phyloP scores from a whole-genome alignment of 2,329 filamentous ascomycete species.

The Alternaria sp. region DNA sequence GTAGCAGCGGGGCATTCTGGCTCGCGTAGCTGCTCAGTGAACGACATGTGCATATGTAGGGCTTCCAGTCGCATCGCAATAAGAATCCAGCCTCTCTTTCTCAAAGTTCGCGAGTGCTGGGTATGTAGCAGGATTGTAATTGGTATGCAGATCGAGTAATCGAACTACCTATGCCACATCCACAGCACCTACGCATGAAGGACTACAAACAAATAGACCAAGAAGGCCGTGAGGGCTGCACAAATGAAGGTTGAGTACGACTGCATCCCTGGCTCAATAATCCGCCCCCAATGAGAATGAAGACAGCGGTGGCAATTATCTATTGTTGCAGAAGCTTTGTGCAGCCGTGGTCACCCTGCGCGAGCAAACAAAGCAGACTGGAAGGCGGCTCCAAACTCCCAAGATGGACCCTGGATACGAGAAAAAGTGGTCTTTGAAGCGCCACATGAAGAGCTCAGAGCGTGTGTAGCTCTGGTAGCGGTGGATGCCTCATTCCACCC shows the following conservation, averaged over 20 bases:
- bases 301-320: background rate
- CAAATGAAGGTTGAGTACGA: background rate
- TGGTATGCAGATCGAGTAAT: background rate
- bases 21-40: background rate
- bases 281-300: background rate
- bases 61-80: background rate
- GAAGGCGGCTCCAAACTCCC: background rate
- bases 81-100: background rate
- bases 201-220: accelerated
- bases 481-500: background rate
- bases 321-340: background rate
- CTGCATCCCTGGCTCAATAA: background rate
- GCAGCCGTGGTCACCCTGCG: background rate
- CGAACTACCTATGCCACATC: background rate
- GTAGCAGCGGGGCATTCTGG: background rate
- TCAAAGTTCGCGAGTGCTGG: background rate
- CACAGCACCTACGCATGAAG: background rate
- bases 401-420: background rate
- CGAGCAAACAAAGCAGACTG: background rate
- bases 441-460: background rate
- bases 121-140: background rate
- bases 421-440: background rate
- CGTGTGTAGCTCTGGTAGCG: background rate
- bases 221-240: background rate
- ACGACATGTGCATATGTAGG: background rate